Evolutionary conservation across 2,329 filamentous ascomycete species (phyloP).

Genomic region (Chrysoporthe puriensis): DNA sequence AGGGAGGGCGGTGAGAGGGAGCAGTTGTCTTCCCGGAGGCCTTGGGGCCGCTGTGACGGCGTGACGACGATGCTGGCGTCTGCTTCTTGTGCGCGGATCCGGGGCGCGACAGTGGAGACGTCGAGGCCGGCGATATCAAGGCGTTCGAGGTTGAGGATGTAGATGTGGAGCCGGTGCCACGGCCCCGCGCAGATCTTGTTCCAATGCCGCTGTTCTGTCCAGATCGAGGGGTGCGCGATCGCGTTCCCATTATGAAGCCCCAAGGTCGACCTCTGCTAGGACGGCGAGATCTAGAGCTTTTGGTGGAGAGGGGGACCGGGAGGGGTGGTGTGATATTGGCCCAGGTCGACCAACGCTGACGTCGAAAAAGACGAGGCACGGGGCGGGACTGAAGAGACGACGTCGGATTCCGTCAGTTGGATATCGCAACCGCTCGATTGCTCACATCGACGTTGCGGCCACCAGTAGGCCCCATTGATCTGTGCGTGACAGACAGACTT

Average conservation of each 20-base stretch:
- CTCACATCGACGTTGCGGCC: slow-evolving; percentile 8
- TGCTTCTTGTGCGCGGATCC: slow-evolving; percentile 4
- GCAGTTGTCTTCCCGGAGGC: neutral
- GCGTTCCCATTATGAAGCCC: slow-evolving; percentile 38
- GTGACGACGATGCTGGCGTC: slow-evolving; percentile 6
- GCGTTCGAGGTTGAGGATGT: slow-evolving; percentile 8
- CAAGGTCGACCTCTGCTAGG: slow-evolving; percentile 19
- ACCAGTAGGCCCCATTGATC: slow-evolving; percentile 11
- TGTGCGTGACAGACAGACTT: neutral
- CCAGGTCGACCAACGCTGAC: neutral
- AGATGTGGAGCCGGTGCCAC: slow-evolving; percentile 21
- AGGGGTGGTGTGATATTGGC: slow-evolving; percentile 5
- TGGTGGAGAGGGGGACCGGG: neutral
- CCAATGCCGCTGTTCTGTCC: slow-evolving; percentile 38
- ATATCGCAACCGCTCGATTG: slow-evolving; percentile 7
- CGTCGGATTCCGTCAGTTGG: neutral
- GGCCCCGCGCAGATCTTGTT: slow-evolving; percentile 34
- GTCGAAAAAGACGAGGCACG: neutral
- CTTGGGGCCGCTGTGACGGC: slow-evolving; percentile 9
- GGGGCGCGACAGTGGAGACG: neutral
- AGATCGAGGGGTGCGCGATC: slow-evolving; percentile 38
- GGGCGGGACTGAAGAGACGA: slow-evolving; percentile 8
- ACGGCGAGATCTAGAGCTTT: slow-evolving; percentile 5
- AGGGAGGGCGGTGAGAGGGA: slow-evolving; percentile 15
- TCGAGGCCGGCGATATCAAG: slow-evolving; percentile 18